phyloP scores from a whole-genome alignment of 805 yeast species.

The Metschnikowia matae region DNA sequence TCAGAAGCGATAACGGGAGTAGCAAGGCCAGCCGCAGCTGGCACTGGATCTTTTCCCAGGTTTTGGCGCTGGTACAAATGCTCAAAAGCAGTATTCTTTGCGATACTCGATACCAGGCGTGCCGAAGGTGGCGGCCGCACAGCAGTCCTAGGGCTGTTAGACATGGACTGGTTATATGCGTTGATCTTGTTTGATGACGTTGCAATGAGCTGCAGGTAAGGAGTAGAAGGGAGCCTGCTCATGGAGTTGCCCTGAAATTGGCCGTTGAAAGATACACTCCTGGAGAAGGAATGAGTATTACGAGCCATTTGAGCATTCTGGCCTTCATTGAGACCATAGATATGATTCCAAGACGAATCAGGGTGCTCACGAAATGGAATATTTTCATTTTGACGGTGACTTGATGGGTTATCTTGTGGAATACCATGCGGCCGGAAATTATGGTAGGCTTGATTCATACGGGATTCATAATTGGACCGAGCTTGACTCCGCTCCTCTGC shows the following conservation, averaged over 20 bases:
- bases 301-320: not conserved
- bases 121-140: not conserved
- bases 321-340: not conserved
- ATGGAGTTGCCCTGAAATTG: not conserved
- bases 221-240: not conserved
- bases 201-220: slow-evolving; percentile 4
- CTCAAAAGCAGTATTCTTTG: slow-evolving; percentile 18
- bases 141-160: slow-evolving; percentile 2
- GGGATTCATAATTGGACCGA: not conserved
- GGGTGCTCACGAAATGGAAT: not conserved
- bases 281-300: not conserved
- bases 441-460: not conserved
- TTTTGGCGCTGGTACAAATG: not conserved
- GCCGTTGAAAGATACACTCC: not conserved
- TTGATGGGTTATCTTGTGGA: not conserved
- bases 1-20: not conserved
- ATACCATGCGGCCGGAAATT: not conserved
- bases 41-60: not conserved
- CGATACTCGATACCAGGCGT: slow-evolving; percentile 14
- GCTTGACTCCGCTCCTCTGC: not conserved
- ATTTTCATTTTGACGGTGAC: not conserved
- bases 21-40: not conserved
- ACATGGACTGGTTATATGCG: slow-evolving; percentile 8
- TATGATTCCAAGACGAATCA: not conserved
- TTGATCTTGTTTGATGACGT: slow-evolving; percentile 5